These are phyloP conservation scores for Neonothopanus nambi DNA, from an alignment of 1,284 basidiomycete species.

Conservation along the genomic window DNA sequence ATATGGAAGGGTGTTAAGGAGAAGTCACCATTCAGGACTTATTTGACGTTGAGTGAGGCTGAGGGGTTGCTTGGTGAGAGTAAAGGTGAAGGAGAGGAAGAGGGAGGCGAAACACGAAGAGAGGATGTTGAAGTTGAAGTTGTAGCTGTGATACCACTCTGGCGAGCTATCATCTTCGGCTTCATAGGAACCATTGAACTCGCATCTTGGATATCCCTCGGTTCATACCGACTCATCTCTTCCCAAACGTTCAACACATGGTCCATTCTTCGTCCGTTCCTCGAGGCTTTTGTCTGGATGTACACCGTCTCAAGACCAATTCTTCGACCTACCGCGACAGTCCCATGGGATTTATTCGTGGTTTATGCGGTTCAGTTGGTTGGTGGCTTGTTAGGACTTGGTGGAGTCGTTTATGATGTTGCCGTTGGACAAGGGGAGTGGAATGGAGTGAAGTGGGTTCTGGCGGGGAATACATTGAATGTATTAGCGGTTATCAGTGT, in stretches of 20 bases:
- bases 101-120: background rate
- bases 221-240: constrained; percentile 41
- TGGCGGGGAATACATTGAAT: constrained; percentile 37
- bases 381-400: constrained; percentile 42
- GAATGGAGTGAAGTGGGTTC: too few relatives aligned
- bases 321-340: constrained; percentile 39
- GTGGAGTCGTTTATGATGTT: constrained; percentile 49
- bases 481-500: constrained; percentile 39
- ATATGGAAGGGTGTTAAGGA: too few relatives aligned
- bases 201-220: constrained; percentile 50
- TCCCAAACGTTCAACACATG: constrained; percentile 26
- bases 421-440: constrained; percentile 28
- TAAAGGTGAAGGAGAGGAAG: constrained; percentile 21
- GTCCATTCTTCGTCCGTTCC: constrained; percentile 34
- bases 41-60: constrained; percentile 59
- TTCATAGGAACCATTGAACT: constrained; percentile 50
- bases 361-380: constrained; percentile 48
- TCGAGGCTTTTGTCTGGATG: constrained; percentile 54
- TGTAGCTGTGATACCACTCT: constrained; percentile 39
- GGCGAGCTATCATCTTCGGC: constrained; percentile 56
- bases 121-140: constrained; percentile 30
- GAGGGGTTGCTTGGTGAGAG: constrained; percentile 42
- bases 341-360: constrained; percentile 51
- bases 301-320: constrained; percentile 45
- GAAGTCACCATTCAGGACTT: constrained; percentile 42